Conservation (phyloP, 23 red algal genomes). For the Gracilaria gracilis region DNA sequence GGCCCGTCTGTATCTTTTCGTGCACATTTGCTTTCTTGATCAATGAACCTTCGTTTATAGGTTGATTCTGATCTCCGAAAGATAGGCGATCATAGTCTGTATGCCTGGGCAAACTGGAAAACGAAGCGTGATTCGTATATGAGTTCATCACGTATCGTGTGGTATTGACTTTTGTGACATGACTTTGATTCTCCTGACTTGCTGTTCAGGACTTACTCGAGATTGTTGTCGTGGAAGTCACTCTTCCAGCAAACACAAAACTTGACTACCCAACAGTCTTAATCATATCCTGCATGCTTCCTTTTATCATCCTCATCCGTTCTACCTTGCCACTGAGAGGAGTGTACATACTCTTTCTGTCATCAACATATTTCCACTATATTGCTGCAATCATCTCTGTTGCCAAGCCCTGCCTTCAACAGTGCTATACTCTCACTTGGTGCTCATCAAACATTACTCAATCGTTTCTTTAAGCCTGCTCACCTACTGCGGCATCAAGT, state of each 20-base stretch:
- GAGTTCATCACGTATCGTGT: background rate
- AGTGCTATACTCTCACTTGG: background rate
- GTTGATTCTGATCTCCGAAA: background rate
- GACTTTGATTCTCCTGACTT: background rate
- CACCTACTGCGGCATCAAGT: background rate
- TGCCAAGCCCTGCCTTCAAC: background rate
- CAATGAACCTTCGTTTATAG: background rate
- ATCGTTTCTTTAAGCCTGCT: background rate
- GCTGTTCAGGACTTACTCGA: background rate
- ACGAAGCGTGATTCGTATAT: background rate
- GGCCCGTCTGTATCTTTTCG: background rate
- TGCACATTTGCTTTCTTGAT: background rate
- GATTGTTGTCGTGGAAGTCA: slow-evolving; percentile 5
- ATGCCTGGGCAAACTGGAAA: background rate
- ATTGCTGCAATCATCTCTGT: background rate
- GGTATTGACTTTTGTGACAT: background rate
- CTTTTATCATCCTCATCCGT: slow-evolving; percentile 1
- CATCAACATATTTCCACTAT: background rate
- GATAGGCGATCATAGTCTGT: background rate
- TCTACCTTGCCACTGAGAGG: background rate
- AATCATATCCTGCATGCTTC: background rate
- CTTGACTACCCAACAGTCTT: background rate
- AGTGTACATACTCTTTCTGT: background rate
- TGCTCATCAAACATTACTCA: slow-evolving; percentile 2
- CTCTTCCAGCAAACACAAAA: background rate